Base-by-base conservation (phyloP, 2,329 filamentous ascomycete species). In the Emergomyces orientalis region DNA sequence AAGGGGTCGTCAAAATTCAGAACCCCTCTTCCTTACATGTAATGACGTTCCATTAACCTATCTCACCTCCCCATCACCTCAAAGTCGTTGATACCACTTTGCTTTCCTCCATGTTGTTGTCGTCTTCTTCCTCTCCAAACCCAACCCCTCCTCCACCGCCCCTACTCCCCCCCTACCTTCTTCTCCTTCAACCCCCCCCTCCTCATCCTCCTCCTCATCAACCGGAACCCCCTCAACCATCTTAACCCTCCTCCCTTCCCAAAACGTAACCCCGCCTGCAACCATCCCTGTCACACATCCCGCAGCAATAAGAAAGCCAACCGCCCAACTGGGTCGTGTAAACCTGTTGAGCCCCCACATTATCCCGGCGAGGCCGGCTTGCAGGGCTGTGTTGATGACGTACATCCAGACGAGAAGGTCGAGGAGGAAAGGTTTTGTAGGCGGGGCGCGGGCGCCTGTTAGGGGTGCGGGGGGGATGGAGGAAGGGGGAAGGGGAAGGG, bases 331-430 rank as follows among this genome's bases (percentile, higher is more conserved):
- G 0, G 91, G 90, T n/a, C 91, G 80, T 27, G 88, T 77, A 69
- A 86, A 87, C 27, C 89, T 80, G 71, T 90, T 88, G 75, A 89
- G 79, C 1, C 84, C 86, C 89, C 89, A 95, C 91, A 96, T 95
- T 76, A 91, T 88, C 2, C 83, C 87, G 9, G 86, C 88, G 1
- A 96, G 80, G 22, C 85, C 81, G 47, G 81, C 81, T 73, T 96
- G 91, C 54, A 94, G 81, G 62, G 92, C 82, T 0, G 90, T 94
- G 71, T 96, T 95, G 77, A 80, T 81, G 2, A 91, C 82, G 76
- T 91, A 91, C 68, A 87, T 81, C 87, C 88, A 92, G 43, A 95
- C 80, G 41, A 93, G 85, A 63, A 88, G 85, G 67, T 94, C 89
- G 70, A 96, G 78, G 74, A 89, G 92, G 89, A 89, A 93, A 13